Conservation (phyloP, 306 rosid genomes). For the Quercus bicolor region DNA sequence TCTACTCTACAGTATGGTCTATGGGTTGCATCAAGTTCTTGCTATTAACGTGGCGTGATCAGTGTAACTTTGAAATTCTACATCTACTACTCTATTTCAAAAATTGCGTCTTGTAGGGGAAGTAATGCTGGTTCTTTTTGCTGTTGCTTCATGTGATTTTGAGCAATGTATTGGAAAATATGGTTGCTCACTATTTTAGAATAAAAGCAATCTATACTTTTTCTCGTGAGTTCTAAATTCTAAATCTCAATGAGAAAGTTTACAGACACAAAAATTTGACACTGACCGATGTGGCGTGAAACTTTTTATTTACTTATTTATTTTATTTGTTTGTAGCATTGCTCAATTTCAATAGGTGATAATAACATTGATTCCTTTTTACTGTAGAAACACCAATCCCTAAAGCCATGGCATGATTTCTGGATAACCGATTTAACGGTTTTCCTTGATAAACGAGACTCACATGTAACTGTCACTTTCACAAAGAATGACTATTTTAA, state of each 20-base stretch:
- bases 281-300: too few relatives aligned
- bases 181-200: neutral
- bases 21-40: neutral
- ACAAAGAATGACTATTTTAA: neutral
- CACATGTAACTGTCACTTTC: conserved; percentile 33
- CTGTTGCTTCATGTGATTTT: neutral
- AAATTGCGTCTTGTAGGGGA: conserved; percentile 8
- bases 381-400: conserved; percentile 1
- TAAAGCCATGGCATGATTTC: conserved; percentile 7
- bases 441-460: neutral
- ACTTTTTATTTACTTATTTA: too few relatives aligned
- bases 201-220: neutral
- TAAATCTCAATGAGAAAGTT: too few relatives aligned
- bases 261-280: too few relatives aligned
- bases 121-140: neutral
- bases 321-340: too few relatives aligned
- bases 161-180: too few relatives aligned
- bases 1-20: neutral
- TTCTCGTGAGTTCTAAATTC: neutral
- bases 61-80: neutral
- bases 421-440: conserved; percentile 21
- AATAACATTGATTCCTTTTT: too few relatives aligned
- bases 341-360: too few relatives aligned
- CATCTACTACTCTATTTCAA: neutral
- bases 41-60: conserved; percentile 20